Evolutionary conservation across 2,329 filamentous ascomycete genomes (phyloP).

Genomic region (Xylaria sp.): DNA sequence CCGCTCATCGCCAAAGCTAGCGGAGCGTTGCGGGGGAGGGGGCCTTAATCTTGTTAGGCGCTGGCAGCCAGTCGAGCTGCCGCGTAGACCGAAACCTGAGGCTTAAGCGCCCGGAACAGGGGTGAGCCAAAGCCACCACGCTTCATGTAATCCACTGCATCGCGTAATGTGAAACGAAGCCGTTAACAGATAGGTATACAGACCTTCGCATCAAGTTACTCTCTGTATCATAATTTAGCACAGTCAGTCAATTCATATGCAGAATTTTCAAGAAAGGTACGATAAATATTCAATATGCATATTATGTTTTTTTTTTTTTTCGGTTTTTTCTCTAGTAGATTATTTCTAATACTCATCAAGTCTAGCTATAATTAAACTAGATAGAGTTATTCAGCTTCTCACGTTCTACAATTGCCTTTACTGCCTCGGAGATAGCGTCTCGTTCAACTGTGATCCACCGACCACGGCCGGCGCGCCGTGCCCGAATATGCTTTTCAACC

Average conservation of each 20-base stretch:
- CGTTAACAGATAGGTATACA: not conserved
- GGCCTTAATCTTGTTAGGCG: not conserved
- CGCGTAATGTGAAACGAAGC: constrained; percentile 21
- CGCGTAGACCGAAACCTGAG: constrained; percentile 7
- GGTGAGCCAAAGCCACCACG: constrained; percentile 7
- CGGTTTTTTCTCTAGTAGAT: not conserved
- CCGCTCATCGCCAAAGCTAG: not conserved
- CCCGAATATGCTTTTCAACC: constrained; percentile 61
- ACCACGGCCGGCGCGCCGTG: constrained; percentile 60
- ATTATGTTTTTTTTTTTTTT: not conserved
- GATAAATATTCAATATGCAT: too few relatives aligned
- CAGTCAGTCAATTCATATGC: not conserved
- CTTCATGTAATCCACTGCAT: constrained; percentile 2
- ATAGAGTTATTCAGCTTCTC: constrained; percentile 18
- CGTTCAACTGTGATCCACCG: constrained; percentile 62
- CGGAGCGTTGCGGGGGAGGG: not conserved
- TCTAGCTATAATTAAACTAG: not conserved
- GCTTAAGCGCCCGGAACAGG: constrained; percentile 25
- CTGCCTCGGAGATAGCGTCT: constrained; percentile 48
- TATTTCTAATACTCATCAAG: not conserved
- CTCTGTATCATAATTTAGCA: not conserved
- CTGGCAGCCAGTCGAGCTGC: constrained; percentile 29
- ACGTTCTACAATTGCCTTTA: constrained; percentile 32
- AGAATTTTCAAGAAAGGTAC: not conserved
- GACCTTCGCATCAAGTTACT: not conserved